phyloP scores from a whole-genome alignment of 148 eudicot species.

The Agrostemma githago region DNA sequence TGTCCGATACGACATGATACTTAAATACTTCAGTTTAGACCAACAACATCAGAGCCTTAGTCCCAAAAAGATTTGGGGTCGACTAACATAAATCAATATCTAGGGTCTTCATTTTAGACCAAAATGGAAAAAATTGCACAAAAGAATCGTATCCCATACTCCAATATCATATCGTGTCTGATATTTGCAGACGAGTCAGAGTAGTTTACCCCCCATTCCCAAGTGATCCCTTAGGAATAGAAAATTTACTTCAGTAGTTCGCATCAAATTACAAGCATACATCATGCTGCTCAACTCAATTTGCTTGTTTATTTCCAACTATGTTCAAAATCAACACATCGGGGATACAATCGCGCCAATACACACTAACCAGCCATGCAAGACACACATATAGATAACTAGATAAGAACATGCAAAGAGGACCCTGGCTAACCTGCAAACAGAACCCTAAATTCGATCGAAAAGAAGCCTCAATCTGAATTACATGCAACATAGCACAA shows the following conservation, averaged over 20 bases:
- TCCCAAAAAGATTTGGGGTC: no score
- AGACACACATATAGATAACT: neutral
- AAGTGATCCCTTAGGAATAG: neutral
- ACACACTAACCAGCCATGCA: no score
- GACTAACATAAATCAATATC: no score
- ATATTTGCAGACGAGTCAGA: no score
- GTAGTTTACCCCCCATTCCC: neutral
- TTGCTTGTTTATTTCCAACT: neutral
- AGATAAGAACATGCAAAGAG: neutral
- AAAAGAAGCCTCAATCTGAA: constrained; percentile 7
- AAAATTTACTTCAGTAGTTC: neutral
- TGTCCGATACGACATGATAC: no score
- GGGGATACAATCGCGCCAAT: neutral
- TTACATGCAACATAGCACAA: neutral
- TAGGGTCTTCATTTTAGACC: no score
- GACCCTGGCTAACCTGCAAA: constrained; percentile 4
- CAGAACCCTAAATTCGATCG: neutral
- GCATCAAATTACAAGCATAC: neutral
- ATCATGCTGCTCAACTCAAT: neutral
- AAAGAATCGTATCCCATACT: no score
- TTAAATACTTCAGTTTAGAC: no score
- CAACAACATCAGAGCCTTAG: no score
- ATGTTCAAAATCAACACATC: neutral
- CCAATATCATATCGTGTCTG: no score
- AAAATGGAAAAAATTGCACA: no score